Percentiles rank a stretch among this genome's conserved stretches.
Conservation (phyloP, 257 asterid genomes). For the Penstemon newberryi region DNA sequence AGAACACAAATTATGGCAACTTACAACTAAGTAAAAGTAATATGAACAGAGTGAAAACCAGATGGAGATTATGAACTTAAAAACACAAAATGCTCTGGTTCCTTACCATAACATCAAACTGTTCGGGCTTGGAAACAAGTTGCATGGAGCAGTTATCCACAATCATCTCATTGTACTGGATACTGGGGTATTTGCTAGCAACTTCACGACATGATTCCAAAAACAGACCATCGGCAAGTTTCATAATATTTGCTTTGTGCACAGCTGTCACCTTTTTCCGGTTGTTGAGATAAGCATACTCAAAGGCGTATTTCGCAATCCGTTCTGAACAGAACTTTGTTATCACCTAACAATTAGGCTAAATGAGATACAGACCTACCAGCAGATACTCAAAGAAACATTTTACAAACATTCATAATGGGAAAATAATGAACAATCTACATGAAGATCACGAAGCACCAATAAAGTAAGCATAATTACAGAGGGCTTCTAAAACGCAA, state of each 20-base stretch:
- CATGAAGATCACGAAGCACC: constrained; percentile 9
- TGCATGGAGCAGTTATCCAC: constrained; percentile 99
- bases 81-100: constrained; percentile 7
- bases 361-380: constrained; percentile 31
- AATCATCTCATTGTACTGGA: constrained; percentile 84
- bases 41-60: background rate
- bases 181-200: constrained; percentile 88
- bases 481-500: background rate
- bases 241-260: constrained; percentile 99
- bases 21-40: background rate
- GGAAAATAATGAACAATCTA: background rate
- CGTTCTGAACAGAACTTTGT: constrained; percentile 98
- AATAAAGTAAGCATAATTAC: background rate
- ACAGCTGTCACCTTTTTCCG: constrained; percentile 94
- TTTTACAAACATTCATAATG: constrained; percentile 1
- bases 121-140: constrained; percentile 99
- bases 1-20: background rate
- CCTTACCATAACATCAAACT: constrained; percentile 94
- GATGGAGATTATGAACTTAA: background rate
- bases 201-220: constrained; percentile 94
- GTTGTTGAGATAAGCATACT: constrained; percentile 96
- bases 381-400: constrained; percentile 8
- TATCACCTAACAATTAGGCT: constrained; percentile 64
- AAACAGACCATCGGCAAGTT: constrained; percentile 97
- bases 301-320: constrained; percentile 93